phyloP scores from a whole-genome alignment of 2,329 filamentous ascomycete species.

The Trichoderma guizhouense region DNA sequence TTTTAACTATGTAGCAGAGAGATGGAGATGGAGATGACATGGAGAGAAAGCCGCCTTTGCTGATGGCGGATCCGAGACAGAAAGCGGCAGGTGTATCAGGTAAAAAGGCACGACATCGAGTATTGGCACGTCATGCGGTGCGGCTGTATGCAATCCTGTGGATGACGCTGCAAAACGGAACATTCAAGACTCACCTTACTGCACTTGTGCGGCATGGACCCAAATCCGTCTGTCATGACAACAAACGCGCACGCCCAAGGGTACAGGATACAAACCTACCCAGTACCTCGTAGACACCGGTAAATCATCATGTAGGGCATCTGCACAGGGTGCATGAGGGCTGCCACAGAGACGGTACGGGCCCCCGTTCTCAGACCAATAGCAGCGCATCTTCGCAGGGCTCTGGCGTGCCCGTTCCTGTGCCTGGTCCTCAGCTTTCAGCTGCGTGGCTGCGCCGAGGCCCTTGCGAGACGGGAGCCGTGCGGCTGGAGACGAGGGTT shows the following conservation, averaged over 20 bases:
- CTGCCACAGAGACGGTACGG: not conserved
- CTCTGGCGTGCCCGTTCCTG: not conserved
- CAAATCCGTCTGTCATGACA: not conserved
- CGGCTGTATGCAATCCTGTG: not conserved
- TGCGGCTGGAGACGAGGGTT: constrained; percentile 7
- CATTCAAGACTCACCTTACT: not conserved
- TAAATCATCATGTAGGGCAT: not conserved
- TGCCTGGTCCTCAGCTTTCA: constrained; percentile 11
- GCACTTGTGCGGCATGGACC: not conserved
- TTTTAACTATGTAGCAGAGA: not conserved
- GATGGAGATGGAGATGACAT: not conserved
- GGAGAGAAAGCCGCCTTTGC: not conserved
- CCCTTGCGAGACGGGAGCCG: not conserved
- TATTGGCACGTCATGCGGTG: not conserved
- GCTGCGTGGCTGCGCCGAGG: constrained; percentile 9
- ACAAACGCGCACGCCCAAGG: not conserved
- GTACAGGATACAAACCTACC: not conserved
- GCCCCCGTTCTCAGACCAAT: not conserved
- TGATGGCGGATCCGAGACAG: not conserved
- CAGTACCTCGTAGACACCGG: not conserved
- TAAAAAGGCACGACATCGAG: not conserved
- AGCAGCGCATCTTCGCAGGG: not conserved
- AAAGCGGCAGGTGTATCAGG: constrained; percentile 2
- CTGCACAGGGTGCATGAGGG: not conserved
- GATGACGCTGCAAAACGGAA: not conserved